phyloP scores from a whole-genome alignment of 2,329 filamentous ascomycete genomes.

The Hymenoscyphus fructigenus region DNA sequence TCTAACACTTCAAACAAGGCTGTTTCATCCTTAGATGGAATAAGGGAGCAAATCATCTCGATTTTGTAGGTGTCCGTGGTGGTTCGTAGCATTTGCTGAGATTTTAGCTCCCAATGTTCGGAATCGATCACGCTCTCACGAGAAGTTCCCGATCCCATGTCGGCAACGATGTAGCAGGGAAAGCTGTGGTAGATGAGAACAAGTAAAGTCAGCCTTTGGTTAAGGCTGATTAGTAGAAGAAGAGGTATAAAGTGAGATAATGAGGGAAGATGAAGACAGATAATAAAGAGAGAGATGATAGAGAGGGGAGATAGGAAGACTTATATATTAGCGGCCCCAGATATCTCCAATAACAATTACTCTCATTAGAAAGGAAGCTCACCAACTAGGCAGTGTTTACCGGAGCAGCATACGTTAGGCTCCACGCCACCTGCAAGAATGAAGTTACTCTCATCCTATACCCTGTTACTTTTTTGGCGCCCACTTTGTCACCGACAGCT shows the following conservation, averaged over 20 bases:
- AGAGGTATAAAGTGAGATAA: constrained; percentile 6
- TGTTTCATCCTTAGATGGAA: constrained; percentile 12
- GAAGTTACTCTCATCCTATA: constrained; percentile 11
- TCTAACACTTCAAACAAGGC: too few species aligned
- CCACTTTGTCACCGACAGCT: constrained; percentile 7
- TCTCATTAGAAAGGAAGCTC: constrained; percentile 8
- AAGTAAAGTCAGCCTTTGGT: background rate
- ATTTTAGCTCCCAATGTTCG: constrained; percentile 10
- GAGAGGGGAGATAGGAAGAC: background rate
- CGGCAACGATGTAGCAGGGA: constrained; percentile 2
- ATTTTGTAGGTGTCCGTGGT: constrained; percentile 11
- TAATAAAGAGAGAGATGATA: background rate
- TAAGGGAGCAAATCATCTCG: constrained; percentile 13
- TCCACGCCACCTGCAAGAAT: background rate
- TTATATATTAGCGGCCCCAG: constrained; percentile 8
- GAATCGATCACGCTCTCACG: constrained; percentile 4
- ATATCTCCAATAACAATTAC: too few species aligned
- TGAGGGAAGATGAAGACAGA: background rate
- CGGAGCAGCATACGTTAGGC: background rate
- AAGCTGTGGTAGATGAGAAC: constrained; percentile 1
- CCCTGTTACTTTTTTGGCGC: background rate
- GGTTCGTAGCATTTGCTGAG: constrained; percentile 13
- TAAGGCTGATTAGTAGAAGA: background rate
- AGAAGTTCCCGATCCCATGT: constrained; percentile 13
- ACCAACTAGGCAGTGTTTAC: constrained; percentile 6